Percentiles rank a stretch among this genome's conserved stretches.
These are phyloP conservation scores for Tulasnella sp. DNA, from an alignment of 768 basidiomycete genomes.

Conservation along the genomic window DNA sequence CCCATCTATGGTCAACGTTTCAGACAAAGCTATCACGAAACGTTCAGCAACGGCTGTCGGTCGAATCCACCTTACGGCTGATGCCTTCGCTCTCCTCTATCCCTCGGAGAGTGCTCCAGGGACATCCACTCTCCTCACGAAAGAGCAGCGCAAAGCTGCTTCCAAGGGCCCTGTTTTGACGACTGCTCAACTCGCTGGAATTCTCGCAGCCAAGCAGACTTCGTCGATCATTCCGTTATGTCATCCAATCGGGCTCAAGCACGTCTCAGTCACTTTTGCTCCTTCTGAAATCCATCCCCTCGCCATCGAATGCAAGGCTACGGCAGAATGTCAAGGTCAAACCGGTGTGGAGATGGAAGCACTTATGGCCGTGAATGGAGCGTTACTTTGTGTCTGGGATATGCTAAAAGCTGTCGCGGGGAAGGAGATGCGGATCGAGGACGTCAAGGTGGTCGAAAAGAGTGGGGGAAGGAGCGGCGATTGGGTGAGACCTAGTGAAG, in stretches of 20 bases:
- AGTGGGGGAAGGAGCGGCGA: slow-evolving; percentile 67
- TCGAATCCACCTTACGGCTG: slow-evolving; percentile 54
- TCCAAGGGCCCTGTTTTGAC: slow-evolving; percentile 64
- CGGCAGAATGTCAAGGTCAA: slow-evolving; percentile 66
- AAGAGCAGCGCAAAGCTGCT: slow-evolving; percentile 39
- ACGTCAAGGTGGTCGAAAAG: slow-evolving; percentile 36
- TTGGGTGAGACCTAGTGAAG: slow-evolving; percentile 35
- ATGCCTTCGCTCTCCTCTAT: slow-evolving; percentile 58
- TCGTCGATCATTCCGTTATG: slow-evolving; percentile 79
- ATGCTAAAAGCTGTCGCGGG: slow-evolving; percentile 90
- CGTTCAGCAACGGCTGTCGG: slow-evolving; percentile 72
- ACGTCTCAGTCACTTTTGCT: slow-evolving; percentile 55
- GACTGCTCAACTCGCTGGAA: slow-evolving; percentile 74
- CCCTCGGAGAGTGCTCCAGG: slow-evolving; percentile 31
- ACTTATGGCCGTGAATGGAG: slow-evolving; percentile 69
- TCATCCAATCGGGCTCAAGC: slow-evolving; percentile 69
- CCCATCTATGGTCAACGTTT: slow-evolving; percentile 78
- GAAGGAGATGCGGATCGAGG: slow-evolving; percentile 71
- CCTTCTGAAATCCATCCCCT: slow-evolving; percentile 27
- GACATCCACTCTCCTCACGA: background rate
- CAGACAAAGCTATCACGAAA: slow-evolving; percentile 50
- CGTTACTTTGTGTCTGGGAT: slow-evolving; percentile 80
- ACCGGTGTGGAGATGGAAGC: slow-evolving; percentile 95
- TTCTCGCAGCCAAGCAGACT: slow-evolving; percentile 82
- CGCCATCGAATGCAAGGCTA: slow-evolving; percentile 52